Evolutionary conservation across 495 filamentous ascomycete species (phyloP).

Genomic region (Beverwykella pulmonaria): DNA sequence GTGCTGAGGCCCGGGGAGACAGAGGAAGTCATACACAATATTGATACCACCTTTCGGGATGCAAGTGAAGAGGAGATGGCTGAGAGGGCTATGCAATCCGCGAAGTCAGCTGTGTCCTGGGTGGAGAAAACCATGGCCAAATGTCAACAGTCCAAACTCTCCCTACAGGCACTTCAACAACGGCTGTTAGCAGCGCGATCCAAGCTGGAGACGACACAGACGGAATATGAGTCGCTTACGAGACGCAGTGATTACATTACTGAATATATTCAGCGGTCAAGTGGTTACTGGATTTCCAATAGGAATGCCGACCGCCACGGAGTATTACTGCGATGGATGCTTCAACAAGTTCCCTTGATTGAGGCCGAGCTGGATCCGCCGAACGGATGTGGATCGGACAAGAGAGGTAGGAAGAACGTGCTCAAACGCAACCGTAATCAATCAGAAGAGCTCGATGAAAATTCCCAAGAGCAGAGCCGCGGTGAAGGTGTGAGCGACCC

Average conservation of each 20-base stretch:
- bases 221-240: neutral
- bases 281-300: neutral
- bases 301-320: neutral
- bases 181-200: neutral
- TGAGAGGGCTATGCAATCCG: neutral
- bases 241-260: neutral
- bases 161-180: neutral
- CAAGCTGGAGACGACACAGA: neutral
- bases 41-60: neutral
- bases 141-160: neutral
- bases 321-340: neutral
- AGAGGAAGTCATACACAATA: neutral
- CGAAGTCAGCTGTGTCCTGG: neutral
- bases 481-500: too few species aligned
- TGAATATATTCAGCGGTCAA: neutral
- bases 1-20: conserved; percentile 3
- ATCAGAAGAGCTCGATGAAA: too few species aligned
- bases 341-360: conserved; percentile 5
- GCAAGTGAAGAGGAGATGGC: neutral
- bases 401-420: too few species aligned
- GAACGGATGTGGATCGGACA: too few species aligned
- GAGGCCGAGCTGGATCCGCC: neutral
- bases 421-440: too few species aligned
- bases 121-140: neutral
- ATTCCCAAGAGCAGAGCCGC: too few species aligned